These are phyloP conservation scores for Multifurca ochricompacta DNA, from an alignment of 768 basidiomycete genomes.

Conservation along the genomic window DNA sequence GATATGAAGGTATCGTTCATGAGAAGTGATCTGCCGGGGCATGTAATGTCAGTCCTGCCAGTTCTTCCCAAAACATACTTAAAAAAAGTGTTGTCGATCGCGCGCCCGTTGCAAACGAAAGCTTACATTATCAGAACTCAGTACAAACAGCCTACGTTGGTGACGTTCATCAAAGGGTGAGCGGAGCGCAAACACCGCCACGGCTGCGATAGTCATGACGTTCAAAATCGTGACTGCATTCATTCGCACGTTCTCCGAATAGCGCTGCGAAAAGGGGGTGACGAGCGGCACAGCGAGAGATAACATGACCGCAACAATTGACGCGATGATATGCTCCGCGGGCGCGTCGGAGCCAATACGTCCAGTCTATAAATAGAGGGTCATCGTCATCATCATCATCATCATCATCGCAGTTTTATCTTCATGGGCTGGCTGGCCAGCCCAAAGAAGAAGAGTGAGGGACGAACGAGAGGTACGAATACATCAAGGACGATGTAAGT, in stretches of 20 bases:
- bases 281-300: constrained; percentile 51
- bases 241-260: constrained; percentile 37
- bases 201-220: constrained; percentile 39
- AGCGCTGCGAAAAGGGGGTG: constrained; percentile 70
- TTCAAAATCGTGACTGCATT: constrained; percentile 38
- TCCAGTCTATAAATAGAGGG: constrained; percentile 55
- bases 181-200: constrained; percentile 54
- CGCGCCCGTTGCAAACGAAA: background rate
- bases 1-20: constrained; percentile 69
- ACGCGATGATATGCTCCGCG: constrained; percentile 81
- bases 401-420: too few relatives aligned
- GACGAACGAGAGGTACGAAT: constrained; percentile 77
- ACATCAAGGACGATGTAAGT: constrained; percentile 64
- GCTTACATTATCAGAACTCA: constrained; percentile 81
- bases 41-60: background rate
- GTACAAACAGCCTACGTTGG: constrained; percentile 77
- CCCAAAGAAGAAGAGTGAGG: too few relatives aligned
- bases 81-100: constrained; percentile 1
- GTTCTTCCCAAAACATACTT: too few relatives aligned
- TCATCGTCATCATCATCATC: too few relatives aligned
- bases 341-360: constrained; percentile 78
- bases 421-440: too few relatives aligned
- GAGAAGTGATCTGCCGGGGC: constrained; percentile 57
- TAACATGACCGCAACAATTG: constrained; percentile 53
- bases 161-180: constrained; percentile 76